Evolutionary conservation across 306 rosid genomes (phyloP).

Genomic region (Herpetospermum pedunculosum): DNA sequence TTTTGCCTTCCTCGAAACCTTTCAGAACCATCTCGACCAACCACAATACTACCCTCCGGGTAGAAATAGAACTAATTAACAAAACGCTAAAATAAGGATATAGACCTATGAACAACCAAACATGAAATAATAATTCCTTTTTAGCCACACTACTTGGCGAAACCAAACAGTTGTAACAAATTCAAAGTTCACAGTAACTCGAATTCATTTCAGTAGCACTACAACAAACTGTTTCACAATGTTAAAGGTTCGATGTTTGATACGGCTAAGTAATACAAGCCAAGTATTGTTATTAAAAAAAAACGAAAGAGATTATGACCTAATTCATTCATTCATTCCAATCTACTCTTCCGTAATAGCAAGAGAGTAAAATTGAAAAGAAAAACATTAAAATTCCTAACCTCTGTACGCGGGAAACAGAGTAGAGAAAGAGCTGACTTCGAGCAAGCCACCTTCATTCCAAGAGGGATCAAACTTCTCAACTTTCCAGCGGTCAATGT

Average conservation of each 20-base stretch:
- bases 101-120: neutral
- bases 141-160: neutral
- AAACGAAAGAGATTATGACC: too few relatives aligned
- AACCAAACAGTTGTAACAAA: neutral
- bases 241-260: too few relatives aligned
- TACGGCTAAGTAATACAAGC: too few relatives aligned
- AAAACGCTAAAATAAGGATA: neutral
- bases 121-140: neutral
- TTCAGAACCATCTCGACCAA: neutral
- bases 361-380: neutral
- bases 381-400: neutral
- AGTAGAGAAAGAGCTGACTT: constrained; percentile 78
- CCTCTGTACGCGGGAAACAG: constrained; percentile 75
- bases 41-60: neutral
- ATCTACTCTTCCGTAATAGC: neutral
- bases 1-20: neutral
- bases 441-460: constrained; percentile 85
- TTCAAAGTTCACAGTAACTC: neutral
- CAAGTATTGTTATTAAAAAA: too few relatives aligned
- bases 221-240: neutral
- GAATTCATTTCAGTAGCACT: neutral
- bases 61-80: neutral
- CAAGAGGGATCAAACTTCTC: constrained; percentile 80
- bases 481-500: constrained; percentile 68
- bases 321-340: neutral